A percentile compares a stretch with the other conserved stretches of the same genome.
Conservation (phyloP, 2,329 filamentous ascomycete species). For the Aspergillus latus region DNA sequence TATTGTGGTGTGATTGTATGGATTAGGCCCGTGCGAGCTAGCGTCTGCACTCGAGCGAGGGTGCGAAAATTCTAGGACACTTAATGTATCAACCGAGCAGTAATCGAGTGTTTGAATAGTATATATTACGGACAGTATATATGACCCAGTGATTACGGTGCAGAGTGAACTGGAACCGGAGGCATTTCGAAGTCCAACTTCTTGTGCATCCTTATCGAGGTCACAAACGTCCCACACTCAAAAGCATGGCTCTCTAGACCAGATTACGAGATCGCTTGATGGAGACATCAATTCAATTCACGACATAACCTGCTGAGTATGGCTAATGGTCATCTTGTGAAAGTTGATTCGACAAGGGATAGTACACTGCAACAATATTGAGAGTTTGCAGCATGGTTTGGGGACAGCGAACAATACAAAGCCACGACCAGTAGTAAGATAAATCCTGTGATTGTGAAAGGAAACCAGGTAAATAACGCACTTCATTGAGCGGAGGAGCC, state of each 20-base stretch:
- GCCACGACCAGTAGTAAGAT: not conserved
- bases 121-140: no score
- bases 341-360: not conserved
- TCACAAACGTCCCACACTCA: conserved; percentile 20
- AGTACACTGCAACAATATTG: not conserved
- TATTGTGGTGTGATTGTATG: no score
- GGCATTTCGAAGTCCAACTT: conserved; percentile 23
- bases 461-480: not conserved
- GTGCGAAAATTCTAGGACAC: no score
- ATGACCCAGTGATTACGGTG: no score
- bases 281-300: conserved; percentile 25
- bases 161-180: not conserved
- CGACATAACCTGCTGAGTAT: conserved; percentile 27
- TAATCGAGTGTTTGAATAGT: no score
- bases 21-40: no score
- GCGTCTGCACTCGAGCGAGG: no score
- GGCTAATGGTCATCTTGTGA: conserved; percentile 18
- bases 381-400: not conserved
- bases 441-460: not conserved
- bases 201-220: conserved; percentile 23
- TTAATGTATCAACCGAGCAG: no score
- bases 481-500: not conserved
- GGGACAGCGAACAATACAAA: not conserved
- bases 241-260: conserved; percentile 18
- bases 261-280: conserved; percentile 25